These are phyloP conservation scores for Xylaria castorea DNA, from an alignment of 495 filamentous ascomycete species.

Conservation along the genomic window DNA sequence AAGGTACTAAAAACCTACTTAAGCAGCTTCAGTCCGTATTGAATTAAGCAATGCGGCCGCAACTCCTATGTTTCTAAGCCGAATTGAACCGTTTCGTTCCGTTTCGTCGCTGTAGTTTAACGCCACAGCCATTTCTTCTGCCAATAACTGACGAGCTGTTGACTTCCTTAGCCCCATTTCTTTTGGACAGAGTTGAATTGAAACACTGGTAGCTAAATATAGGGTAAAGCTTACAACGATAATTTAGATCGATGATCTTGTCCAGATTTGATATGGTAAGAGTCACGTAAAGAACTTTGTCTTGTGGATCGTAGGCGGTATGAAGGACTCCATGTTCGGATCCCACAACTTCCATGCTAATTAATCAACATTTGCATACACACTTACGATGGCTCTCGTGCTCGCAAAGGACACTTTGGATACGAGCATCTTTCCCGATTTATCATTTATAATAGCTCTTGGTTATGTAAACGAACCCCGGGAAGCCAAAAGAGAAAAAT, in stretches of 20 bases:
- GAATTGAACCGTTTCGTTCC: too few species aligned
- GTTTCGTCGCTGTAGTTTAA: not conserved
- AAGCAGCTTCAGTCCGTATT: not conserved
- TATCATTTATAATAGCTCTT: not conserved
- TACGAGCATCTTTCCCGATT: not conserved
- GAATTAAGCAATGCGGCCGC: not conserved
- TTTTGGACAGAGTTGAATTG: too few species aligned
- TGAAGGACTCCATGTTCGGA: too few species aligned
- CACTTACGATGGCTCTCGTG: not conserved
- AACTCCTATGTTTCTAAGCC: not conserved
- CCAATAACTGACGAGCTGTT: too few species aligned
- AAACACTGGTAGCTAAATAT: too few species aligned
- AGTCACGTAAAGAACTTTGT: too few species aligned
- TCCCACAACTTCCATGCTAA: too few species aligned
- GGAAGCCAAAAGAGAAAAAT: not conserved
- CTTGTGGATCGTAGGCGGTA: too few species aligned
- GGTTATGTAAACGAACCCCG: not conserved
- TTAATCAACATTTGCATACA: not conserved
- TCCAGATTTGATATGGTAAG: too few species aligned
- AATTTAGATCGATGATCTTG: too few species aligned
- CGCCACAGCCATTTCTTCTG: not conserved
- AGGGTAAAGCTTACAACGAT: too few species aligned
- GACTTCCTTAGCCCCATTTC: too few species aligned
- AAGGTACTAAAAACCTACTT: not conserved
- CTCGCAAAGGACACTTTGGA: not conserved